A percentile compares a stretch with the other conserved stretches of the same genome.
These are phyloP conservation scores for Komagataella pastoris DNA, from an alignment of 805 yeast genomes.

Conservation along the genomic window DNA sequence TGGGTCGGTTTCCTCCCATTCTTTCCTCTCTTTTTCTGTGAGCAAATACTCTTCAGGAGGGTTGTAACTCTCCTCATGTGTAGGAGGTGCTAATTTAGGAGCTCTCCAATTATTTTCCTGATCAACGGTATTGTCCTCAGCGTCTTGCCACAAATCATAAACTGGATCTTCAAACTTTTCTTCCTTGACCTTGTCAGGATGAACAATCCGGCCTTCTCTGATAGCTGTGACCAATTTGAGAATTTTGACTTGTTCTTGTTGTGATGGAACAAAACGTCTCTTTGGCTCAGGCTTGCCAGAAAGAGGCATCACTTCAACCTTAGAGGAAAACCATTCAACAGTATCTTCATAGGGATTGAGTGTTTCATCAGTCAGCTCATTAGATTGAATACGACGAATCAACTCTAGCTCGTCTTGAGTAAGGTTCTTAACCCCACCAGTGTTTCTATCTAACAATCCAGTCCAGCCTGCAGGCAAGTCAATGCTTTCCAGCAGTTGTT, in stretches of 20 bases:
- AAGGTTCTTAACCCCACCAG: slow-evolving; percentile 76
- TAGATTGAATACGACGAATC: slow-evolving; percentile 72
- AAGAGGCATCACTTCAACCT: slow-evolving; percentile 80
- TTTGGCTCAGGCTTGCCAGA: slow-evolving; percentile 95
- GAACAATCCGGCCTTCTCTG: slow-evolving; percentile 87
- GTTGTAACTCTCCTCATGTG: slow-evolving; percentile 90
- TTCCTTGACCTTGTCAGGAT: slow-evolving; percentile 45
- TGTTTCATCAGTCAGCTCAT: slow-evolving; percentile 69
- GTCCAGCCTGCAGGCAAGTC: slow-evolving; percentile 99
- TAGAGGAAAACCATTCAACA: slow-evolving; percentile 88
- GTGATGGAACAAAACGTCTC: slow-evolving; percentile 91
- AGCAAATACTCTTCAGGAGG: slow-evolving; percentile 94
- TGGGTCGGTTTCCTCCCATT: slow-evolving; percentile 61
- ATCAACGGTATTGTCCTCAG: slow-evolving; percentile 41
- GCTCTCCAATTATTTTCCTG: slow-evolving; percentile 90
- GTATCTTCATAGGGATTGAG: slow-evolving; percentile 87
- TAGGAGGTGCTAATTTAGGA: slow-evolving; percentile 92
- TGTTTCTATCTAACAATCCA: slow-evolving; percentile 79
- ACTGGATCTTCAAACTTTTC: slow-evolving; percentile 35
- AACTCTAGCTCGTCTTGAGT: slow-evolving; percentile 81
- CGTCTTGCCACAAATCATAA: slow-evolving; percentile 82
- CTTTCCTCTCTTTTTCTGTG: slow-evolving; percentile 60
- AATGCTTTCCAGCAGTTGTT: slow-evolving; percentile 75
- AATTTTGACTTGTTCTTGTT: slow-evolving; percentile 89
- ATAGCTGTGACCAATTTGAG: slow-evolving; percentile 96